phyloP scores from a whole-genome alignment of 495 filamentous ascomycete species.

The Penicillium goetzii region DNA sequence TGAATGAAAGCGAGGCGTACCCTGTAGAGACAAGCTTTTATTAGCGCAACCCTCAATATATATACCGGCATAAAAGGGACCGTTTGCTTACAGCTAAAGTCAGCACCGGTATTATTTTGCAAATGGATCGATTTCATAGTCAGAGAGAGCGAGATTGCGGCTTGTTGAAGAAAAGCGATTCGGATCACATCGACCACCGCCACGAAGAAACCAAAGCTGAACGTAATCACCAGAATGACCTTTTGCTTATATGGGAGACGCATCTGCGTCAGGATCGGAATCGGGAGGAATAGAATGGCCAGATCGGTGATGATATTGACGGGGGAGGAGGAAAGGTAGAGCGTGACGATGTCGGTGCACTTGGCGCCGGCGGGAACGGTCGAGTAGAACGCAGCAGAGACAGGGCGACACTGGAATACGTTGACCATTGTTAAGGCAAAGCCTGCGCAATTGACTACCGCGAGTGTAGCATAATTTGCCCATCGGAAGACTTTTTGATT shows the following conservation, averaged over 20 bases:
- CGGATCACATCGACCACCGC: constrained; percentile 86
- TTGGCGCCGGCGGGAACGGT: constrained; percentile 44
- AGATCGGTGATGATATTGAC: constrained; percentile 87
- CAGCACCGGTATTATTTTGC: constrained; percentile 38
- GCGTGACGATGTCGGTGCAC: constrained; percentile 76
- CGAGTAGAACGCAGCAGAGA: constrained; percentile 62
- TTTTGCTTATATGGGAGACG: constrained; percentile 82
- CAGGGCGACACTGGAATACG: constrained; percentile 84
- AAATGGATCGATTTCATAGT: constrained; percentile 39
- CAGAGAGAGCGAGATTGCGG: constrained; percentile 48
- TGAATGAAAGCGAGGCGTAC: constrained; percentile 82
- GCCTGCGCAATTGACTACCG: constrained; percentile 77
- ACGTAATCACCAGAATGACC: constrained; percentile 78
- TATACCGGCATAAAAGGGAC: not conserved
- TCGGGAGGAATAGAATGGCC: constrained; percentile 79
- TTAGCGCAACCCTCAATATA: not conserved
- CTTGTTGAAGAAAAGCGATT: constrained; percentile 85
- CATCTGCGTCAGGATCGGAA: constrained; percentile 86
- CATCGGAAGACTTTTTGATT: constrained; percentile 72
- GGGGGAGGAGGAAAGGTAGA: constrained; percentile 82
- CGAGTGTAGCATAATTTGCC: constrained; percentile 69
- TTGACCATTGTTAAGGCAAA: constrained; percentile 81
- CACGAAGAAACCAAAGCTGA: constrained; percentile 82
- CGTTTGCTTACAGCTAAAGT: constrained; percentile 57
- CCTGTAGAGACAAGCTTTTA: constrained; percentile 34